These are phyloP conservation scores for Phaeolepiota aurea DNA, from an alignment of 768 basidiomycete genomes.

Conservation along the genomic window DNA sequence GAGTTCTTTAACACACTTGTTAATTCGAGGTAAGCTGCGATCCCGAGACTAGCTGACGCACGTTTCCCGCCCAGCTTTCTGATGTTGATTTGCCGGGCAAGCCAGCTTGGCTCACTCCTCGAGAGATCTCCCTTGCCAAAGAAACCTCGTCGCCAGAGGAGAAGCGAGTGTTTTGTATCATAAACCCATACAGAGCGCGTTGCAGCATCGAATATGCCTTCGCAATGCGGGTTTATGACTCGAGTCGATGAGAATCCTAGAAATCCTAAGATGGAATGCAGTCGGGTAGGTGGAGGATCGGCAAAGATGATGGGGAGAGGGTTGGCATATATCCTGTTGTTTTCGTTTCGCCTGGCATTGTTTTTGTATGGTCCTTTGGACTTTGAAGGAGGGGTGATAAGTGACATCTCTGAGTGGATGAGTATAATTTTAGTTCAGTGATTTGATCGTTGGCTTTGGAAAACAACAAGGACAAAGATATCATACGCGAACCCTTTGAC, in stretches of 20 bases:
- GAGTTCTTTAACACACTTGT: slow-evolving; percentile 33
- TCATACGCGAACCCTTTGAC: background rate
- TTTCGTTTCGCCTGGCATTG: slow-evolving; percentile 49
- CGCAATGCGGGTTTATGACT: slow-evolving; percentile 64
- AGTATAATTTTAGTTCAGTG: background rate
- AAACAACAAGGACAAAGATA: slow-evolving; percentile 7
- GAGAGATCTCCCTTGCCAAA: slow-evolving; percentile 97
- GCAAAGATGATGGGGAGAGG: slow-evolving; percentile 58
- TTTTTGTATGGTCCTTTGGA: slow-evolving; percentile 37
- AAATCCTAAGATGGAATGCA: slow-evolving; percentile 39
- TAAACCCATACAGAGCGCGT: slow-evolving; percentile 89
- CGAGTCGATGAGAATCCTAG: slow-evolving; percentile 52
- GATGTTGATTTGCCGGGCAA: slow-evolving; percentile 67
- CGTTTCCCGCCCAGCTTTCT: slow-evolving; percentile 51
- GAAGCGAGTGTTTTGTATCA: slow-evolving; percentile 48
- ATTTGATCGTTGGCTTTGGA: background rate
- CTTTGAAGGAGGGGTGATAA: slow-evolving; percentile 31
- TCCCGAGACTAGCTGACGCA: slow-evolving; percentile 21
- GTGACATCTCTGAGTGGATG: slow-evolving; percentile 28
- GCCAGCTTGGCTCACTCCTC: slow-evolving; percentile 93
- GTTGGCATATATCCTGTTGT: slow-evolving; percentile 59
- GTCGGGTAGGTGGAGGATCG: slow-evolving; percentile 31
- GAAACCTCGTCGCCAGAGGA: slow-evolving; percentile 87
- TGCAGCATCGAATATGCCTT: slow-evolving; percentile 66
- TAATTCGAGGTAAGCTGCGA: background rate